phyloP scores from a whole-genome alignment of 2,329 filamentous ascomycete species.

The Magnaporthiopsis incrustans region DNA sequence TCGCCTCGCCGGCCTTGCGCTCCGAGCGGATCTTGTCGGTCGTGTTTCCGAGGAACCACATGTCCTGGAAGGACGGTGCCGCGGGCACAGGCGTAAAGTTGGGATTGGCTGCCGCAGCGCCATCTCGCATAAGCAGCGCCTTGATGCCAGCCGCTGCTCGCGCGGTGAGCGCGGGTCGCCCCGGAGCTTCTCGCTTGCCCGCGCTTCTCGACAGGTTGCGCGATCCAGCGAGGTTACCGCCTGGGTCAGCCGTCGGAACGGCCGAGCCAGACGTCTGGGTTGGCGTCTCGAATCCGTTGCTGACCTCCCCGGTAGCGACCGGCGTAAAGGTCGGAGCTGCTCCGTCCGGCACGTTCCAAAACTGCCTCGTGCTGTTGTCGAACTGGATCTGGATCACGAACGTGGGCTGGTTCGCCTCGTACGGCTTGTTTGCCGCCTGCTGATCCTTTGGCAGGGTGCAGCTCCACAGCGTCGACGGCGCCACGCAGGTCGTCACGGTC shows the following conservation, averaged over 20 bases:
- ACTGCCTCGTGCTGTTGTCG: constrained; percentile 48
- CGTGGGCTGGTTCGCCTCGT: constrained; percentile 61
- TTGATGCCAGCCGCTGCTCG: not conserved
- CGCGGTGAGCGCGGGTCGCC: not conserved
- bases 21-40: constrained; percentile 63
- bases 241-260: not conserved
- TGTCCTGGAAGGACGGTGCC: constrained; percentile 58
- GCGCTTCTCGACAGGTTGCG: not conserved
- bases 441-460: constrained; percentile 76
- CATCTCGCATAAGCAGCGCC: not conserved
- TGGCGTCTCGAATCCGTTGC: not conserved
- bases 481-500: constrained; percentile 61
- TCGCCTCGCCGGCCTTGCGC: constrained; percentile 73
- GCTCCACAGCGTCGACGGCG: constrained; percentile 72
- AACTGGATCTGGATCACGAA: constrained; percentile 74
- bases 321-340: constrained; percentile 16
- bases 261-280: not conserved
- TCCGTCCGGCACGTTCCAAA: constrained; percentile 40
- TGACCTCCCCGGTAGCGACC: constrained; percentile 10
- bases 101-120: constrained; percentile 7
- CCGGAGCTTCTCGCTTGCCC: not conserved
- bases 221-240: not conserved
- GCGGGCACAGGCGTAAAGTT: constrained; percentile 44
- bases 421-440: constrained; percentile 55
- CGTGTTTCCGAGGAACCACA: constrained; percentile 75